phyloP scores from a whole-genome alignment of 148 eudicot species.

The Amaranthus cruentus region DNA sequence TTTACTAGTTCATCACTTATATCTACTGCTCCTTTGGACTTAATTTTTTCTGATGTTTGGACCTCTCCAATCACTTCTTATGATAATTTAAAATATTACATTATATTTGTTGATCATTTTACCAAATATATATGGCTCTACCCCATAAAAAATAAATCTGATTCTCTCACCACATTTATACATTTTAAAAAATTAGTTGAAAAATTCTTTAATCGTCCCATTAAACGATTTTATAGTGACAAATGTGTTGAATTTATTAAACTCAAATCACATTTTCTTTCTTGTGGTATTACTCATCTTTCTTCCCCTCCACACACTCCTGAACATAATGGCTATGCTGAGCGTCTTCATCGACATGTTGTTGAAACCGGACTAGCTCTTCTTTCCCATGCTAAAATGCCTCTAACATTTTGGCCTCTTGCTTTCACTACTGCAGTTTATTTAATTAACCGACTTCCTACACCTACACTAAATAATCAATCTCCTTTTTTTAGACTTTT shows the following conservation, averaged over 20 bases:
- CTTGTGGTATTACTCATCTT: conserved; percentile 2
- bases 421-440: neutral
- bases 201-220: neutral
- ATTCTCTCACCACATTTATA: neutral
- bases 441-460: conserved; percentile 5
- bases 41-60: conserved; percentile 1
- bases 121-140: conserved; percentile 8
- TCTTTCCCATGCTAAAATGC: neutral
- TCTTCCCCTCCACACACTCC: conserved; percentile 7
- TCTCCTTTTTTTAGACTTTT: neutral
- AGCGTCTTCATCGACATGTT: neutral
- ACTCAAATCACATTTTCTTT: neutral
- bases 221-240: neutral
- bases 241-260: neutral
- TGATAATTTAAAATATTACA: neutral
- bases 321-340: neutral
- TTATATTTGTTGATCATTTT: neutral
- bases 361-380: conserved; percentile 5
- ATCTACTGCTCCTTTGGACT: neutral
- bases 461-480: neutral
- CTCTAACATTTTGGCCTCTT: neutral
- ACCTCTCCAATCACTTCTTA: neutral
- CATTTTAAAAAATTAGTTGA: neutral
- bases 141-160: neutral
- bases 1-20: neutral